Evolutionary conservation across 176 grass and related monocot genomes (phyloP).

Genomic region (Areca catechu): DNA sequence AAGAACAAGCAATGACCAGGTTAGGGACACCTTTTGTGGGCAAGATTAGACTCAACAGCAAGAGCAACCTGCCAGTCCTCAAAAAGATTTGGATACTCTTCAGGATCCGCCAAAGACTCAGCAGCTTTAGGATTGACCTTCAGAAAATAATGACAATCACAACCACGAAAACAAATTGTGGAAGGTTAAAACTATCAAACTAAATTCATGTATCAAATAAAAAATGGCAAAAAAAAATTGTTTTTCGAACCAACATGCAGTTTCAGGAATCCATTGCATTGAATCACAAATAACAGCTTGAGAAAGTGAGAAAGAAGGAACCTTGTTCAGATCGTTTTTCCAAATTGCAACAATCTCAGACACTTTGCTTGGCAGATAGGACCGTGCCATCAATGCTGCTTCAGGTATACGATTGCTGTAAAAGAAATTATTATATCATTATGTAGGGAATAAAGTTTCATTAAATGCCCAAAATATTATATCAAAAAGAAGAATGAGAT

Average conservation of each 20-base stretch:
- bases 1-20: not conserved
- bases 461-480: not conserved
- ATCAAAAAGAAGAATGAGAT: not conserved
- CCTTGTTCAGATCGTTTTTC: constrained; percentile 89
- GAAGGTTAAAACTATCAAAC: not conserved
- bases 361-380: constrained; percentile 95
- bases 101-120: constrained; percentile 93
- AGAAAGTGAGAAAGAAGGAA: constrained; percentile 28
- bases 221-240: not conserved
- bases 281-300: not conserved
- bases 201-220: constrained; percentile 7
- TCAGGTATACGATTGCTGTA: constrained; percentile 90
- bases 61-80: constrained; percentile 92
- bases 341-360: constrained; percentile 75
- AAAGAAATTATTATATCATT: constrained; percentile 3
- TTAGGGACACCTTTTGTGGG: constrained; percentile 6
- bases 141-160: too few relatives aligned
- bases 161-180: too few relatives aligned
- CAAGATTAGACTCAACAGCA: constrained; percentile 51
- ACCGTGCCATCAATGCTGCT: constrained; percentile 93
- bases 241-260: too few relatives aligned
- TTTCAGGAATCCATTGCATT: not conserved
- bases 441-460: not conserved
- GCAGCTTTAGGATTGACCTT: constrained; percentile 95
- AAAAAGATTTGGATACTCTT: constrained; percentile 94